phyloP scores from a whole-genome alignment of 1,284 basidiomycete species.

The Tilletia indica region DNA sequence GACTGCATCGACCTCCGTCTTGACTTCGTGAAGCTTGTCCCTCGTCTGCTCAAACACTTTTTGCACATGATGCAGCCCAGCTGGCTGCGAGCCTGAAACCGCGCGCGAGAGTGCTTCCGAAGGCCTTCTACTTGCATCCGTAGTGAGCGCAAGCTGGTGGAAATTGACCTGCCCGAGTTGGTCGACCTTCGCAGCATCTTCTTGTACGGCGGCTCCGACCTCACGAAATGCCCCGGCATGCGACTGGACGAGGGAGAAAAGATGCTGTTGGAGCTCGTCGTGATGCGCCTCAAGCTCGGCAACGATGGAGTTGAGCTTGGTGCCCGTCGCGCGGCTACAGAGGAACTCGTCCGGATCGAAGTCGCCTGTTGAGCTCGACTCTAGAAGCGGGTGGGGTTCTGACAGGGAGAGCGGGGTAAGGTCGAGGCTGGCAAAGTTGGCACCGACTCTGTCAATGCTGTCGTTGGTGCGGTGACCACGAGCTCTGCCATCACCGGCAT shows the following conservation, averaged over 20 bases:
- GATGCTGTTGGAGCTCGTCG: background rate
- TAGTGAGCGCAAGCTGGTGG: too few relatives aligned
- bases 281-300: conserved; percentile 14
- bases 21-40: conserved; percentile 1
- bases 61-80: background rate
- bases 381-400: conserved; percentile 5
- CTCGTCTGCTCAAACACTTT: background rate
- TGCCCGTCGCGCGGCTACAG: conserved; percentile 8
- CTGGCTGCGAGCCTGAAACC: background rate
- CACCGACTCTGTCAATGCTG: conserved; percentile 1
- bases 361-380: background rate
- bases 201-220: background rate
- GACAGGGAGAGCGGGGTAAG: conserved; percentile 15
- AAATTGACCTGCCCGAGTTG: background rate
- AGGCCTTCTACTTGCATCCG: too few relatives aligned
- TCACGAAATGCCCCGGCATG: background rate
- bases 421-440: conserved; percentile 12
- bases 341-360: conserved; percentile 17
- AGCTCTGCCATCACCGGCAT: background rate
- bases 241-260: conserved; percentile 4
- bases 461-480: background rate
- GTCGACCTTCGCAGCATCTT: conserved; percentile 6
- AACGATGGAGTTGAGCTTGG: conserved; percentile 5
- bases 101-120: too few relatives aligned
- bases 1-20: conserved; percentile 2